Base-by-base conservation (phyloP, 2,329 filamentous ascomycete species). In the Monosporascus sp. region DNA sequence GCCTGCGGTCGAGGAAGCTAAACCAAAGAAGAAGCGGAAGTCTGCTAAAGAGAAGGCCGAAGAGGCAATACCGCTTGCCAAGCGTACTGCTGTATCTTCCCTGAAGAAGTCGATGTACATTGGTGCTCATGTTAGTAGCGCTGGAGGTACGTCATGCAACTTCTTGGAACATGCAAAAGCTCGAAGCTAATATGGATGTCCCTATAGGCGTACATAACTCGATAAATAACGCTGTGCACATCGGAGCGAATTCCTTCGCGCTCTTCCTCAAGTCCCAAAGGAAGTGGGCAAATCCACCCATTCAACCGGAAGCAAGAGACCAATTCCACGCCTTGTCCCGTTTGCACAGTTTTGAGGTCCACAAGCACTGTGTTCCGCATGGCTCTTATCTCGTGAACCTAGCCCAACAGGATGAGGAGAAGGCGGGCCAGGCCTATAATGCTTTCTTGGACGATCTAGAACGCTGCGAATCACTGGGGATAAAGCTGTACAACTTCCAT, bases 301-400 rank as follows among this genome's bases (percentile, higher is more conserved):
- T 99, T 5, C 78, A 87, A 26, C 72, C 83, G 40, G 84, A 88
- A 26, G 82, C 87, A 51, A 78, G 81, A 49, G 78, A 84, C 43
- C 79, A 84, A 40, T 99, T 97, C 73, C 81, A 81, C 52, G 77
- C 78, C 44, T 74, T 84, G 35, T 89, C 90, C 66, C 76, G 81
- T 49, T 74, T 85, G 49, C 84, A 93, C 68, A 74, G 75, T 49
- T 96, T 93, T 70, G 84, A 89, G 64, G 81, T 85, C 7, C 78
- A 77, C 53, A 81, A 83, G 67, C 86, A 90, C 72, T 82, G 91
- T 64, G 84, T 99, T 1, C 94, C 94, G 0, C 94, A 99, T 68
- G 94, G 94, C 37, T 96, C 90, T 1, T 99, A 99, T 69, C 86
- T 99, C 7, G 91, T 99, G 65, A 99, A 99, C 67, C 83, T 99